A percentile compares a stretch with the other conserved stretches of the same genome.
These are phyloP conservation scores for Microsporum audouinii DNA, from an alignment of 2,329 filamentous ascomycete genomes.

Conservation along the genomic window DNA sequence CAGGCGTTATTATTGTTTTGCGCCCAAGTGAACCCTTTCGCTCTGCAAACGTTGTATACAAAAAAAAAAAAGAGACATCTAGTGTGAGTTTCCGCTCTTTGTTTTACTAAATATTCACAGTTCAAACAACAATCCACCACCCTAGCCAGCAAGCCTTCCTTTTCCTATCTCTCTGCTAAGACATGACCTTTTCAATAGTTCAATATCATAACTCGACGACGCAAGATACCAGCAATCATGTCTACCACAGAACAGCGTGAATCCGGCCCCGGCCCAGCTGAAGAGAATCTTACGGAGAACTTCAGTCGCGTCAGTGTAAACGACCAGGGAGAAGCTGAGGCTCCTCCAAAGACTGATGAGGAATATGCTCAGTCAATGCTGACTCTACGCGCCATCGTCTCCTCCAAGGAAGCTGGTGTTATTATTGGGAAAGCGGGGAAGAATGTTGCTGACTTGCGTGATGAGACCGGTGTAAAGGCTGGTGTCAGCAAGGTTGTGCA, in stretches of 20 bases:
- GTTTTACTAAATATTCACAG: neutral
- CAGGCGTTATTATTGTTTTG: neutral
- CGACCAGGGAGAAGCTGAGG: constrained; percentile 58
- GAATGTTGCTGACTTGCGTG: constrained; percentile 92
- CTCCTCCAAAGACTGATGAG: constrained; percentile 82
- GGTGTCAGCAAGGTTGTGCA: constrained; percentile 98
- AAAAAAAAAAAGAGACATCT: neutral
- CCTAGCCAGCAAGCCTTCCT: neutral
- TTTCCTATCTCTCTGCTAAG: neutral
- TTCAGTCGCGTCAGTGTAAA: constrained; percentile 57
- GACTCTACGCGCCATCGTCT: constrained; percentile 93
- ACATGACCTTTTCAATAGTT: neutral
- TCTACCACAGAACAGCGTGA: constrained; percentile 43
- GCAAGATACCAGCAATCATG: constrained; percentile 37
- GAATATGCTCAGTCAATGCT: constrained; percentile 89
- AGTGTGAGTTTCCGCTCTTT: neutral
- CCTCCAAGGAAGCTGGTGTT: constrained; percentile 95
- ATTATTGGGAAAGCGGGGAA: constrained; percentile 99
- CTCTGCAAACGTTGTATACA: neutral
- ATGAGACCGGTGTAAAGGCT: constrained; percentile 95
- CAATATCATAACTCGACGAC: neutral
- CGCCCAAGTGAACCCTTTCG: neutral
- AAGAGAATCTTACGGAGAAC: constrained; percentile 49
- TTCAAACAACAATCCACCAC: neutral
- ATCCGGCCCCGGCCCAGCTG: constrained; percentile 46